Evolutionary conservation across 805 yeast genomes (phyloP), one percentile per base, ranked within the genome.

Genomic region (Groenewaldozyma tartarivorans): DNA sequence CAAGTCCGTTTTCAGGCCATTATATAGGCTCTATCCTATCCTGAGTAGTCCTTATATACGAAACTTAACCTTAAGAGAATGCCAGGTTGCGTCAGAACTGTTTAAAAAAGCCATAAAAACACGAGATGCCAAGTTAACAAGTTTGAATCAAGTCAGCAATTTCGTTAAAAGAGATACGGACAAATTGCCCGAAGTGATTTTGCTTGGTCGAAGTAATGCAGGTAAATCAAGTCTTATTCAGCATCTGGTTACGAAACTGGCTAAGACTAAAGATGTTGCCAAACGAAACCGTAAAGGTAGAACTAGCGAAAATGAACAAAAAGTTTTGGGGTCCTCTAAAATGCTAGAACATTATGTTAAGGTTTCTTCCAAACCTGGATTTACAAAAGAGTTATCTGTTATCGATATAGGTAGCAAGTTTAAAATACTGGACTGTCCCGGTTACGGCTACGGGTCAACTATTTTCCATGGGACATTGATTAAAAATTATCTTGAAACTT

Each of bases 201-300:
- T 87, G 36, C 50, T 87, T 35, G 96, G 96, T 0, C 73, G 84
- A 47, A 80, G 94, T 36, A 87, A 87, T 51, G 87, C 80, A 5
- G 96, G 96, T 0, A 87, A 87, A 55, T 83, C 94, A 0, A 77
- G 94, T 0, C 56, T 87, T 20, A 63, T 87, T 32, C 82, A 83
- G 52, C 72, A 72, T 9, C 42, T 85, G 13, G 11, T 24, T 7
- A 7, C 11, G 13, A 24, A 13, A 9, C 13, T 24, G 29, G 13
- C 29, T 24, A 24, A 7, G 13, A 13, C 29, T 24, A 9, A 24
- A 7, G 13, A 7, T 7, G 29, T 24, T 7, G 13, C 7, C 13
- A 13, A 24, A 9, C 11, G 11, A 7, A 24, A 13, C 11, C 29
- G 29, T 7, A 24, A 24, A 13, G 29, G 29, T 9, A n/a, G n/a